Percentiles rank a stretch among this genome's conserved stretches.
phyloP scores from a whole-genome alignment of 2,329 filamentous ascomycete genomes.

The Coniella lustricola region DNA sequence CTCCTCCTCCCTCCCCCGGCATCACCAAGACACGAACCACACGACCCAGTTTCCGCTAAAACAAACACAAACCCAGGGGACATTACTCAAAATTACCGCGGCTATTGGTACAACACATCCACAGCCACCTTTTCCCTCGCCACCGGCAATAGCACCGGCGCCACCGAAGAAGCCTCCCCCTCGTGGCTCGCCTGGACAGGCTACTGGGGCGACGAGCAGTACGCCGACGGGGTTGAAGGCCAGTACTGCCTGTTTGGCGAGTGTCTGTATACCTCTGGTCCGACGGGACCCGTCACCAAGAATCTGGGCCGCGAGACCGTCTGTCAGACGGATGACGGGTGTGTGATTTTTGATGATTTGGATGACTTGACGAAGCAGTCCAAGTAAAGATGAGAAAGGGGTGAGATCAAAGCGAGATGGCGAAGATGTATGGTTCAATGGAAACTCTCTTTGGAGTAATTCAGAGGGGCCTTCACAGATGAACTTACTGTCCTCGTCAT shows the following conservation, averaged over 20 bases:
- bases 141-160: slow-evolving; percentile 8
- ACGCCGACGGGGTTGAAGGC: slow-evolving; percentile 8
- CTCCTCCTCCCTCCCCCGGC: no score
- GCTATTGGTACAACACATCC: slow-evolving; percentile 19
- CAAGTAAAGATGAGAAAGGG: neutral
- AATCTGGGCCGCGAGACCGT: slow-evolving; percentile 19
- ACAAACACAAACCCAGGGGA: slow-evolving; percentile 9
- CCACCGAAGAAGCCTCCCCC: slow-evolving; percentile 8
- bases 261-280: slow-evolving; percentile 20
- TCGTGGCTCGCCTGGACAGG: slow-evolving; percentile 20
- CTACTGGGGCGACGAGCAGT: slow-evolving; percentile 21
- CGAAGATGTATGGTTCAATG: no score
- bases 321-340: slow-evolving; percentile 17
- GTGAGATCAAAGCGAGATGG: neutral
- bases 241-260: slow-evolving; percentile 21
- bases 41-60: no score
- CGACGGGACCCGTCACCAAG: slow-evolving; percentile 19
- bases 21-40: no score
- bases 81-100: slow-evolving; percentile 20
- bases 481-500: no score
- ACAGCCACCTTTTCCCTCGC: slow-evolving; percentile 13
- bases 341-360: slow-evolving; percentile 16
- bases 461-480: no score
- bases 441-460: no score
- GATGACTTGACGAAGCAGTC: slow-evolving; percentile 18